phyloP scores from a whole-genome alignment of 495 filamentous ascomycete species.

The Penicillium simplicissimum region DNA sequence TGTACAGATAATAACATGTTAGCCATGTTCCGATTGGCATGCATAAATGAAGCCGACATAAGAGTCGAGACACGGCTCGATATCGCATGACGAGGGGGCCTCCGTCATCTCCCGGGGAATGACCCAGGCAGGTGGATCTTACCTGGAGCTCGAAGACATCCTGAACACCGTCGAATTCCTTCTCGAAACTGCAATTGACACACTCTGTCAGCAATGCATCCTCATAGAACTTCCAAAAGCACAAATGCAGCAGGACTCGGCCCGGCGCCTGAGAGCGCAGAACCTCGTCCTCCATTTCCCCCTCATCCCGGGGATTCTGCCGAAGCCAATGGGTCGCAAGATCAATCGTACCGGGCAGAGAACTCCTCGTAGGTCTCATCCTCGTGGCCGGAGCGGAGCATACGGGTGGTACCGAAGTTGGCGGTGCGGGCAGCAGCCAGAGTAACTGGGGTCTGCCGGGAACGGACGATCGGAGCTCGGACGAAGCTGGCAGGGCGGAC shows the following conservation, averaged over 20 bases:
- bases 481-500: constrained; percentile 61
- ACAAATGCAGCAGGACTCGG: constrained; percentile 12
- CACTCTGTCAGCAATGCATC: constrained; percentile 21
- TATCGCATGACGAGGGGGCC: constrained; percentile 11
- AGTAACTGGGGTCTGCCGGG: constrained; percentile 55
- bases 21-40: not conserved
- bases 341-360: constrained; percentile 79
- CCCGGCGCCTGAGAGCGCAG: constrained; percentile 11
- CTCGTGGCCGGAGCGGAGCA: constrained; percentile 64
- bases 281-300: constrained; percentile 8
- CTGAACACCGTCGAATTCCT: constrained; percentile 96
- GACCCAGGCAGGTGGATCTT: constrained; percentile 33
- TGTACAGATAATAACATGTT: constrained; percentile 34
- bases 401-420: constrained; percentile 69
- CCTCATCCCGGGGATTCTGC: constrained; percentile 10
- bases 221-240: constrained; percentile 7
- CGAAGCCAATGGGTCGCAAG: constrained; percentile 33
- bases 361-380: constrained; percentile 99
- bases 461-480: constrained; percentile 56
- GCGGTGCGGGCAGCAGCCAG: constrained; percentile 51
- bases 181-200: constrained; percentile 78
- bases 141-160: constrained; percentile 99
- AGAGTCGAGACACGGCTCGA: not conserved
- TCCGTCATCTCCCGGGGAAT: constrained; percentile 6
- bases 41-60: not conserved